These are phyloP conservation scores for Anisodus tanguticus DNA, from an alignment of 257 asterid species.

Conservation along the genomic window DNA sequence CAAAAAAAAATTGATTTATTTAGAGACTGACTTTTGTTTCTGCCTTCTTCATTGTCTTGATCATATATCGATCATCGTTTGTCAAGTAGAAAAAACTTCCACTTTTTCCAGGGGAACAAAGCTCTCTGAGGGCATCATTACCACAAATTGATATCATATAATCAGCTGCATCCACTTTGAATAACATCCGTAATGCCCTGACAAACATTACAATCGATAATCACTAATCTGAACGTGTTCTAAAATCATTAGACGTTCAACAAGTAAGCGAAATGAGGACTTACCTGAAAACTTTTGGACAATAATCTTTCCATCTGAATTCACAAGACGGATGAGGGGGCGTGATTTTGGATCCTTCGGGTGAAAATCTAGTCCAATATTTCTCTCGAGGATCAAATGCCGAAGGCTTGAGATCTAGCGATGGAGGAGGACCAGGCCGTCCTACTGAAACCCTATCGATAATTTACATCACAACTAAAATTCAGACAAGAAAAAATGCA, in stretches of 20 bases:
- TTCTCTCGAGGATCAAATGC: slow-evolving; percentile 28
- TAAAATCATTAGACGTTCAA: not conserved
- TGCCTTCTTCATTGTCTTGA: slow-evolving; percentile 28
- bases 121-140: slow-evolving; percentile 26
- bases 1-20: not conserved
- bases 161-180: slow-evolving; percentile 32
- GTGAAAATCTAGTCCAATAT: slow-evolving; percentile 29
- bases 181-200: slow-evolving; percentile 28
- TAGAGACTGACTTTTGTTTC: slow-evolving; percentile 23
- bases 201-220: slow-evolving; percentile 3
- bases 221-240: not conserved
- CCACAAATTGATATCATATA: slow-evolving; percentile 30
- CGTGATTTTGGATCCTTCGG: slow-evolving; percentile 18
- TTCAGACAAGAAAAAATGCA: not conserved
- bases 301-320: slow-evolving; percentile 29
- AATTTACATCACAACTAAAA: not conserved
- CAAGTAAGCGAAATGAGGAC: not conserved
- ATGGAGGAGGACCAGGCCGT: slow-evolving; percentile 31
- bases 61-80: slow-evolving; percentile 29
- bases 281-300: slow-evolving; percentile 29
- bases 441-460: slow-evolving; percentile 23
- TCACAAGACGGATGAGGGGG: slow-evolving; percentile 29
- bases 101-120: slow-evolving; percentile 31
- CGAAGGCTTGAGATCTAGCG: slow-evolving; percentile 26
- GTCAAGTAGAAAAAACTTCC: slow-evolving; percentile 32